These are phyloP conservation scores for Leishmania braziliensis DNA, from an alignment of 208 protist species.

Conservation along the genomic window DNA sequence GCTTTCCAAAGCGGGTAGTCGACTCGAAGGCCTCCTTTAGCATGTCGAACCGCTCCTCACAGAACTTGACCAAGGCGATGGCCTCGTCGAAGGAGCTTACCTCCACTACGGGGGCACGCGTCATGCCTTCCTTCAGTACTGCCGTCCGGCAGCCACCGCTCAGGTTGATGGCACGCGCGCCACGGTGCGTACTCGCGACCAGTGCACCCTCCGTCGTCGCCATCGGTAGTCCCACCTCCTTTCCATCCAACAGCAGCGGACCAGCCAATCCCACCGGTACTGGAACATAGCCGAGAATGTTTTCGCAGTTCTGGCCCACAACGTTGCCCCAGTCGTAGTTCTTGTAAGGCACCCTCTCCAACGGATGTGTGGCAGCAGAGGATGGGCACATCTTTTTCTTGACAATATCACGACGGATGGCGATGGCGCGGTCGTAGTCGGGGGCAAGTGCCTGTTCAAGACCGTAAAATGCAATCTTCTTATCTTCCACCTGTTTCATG, in stretches of 20 bases:
- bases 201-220: conserved; percentile 98
- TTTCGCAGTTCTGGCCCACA: conserved; percentile 95
- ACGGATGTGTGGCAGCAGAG: conserved; percentile 26
- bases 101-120: conserved; percentile 95
- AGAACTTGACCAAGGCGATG: conserved; percentile 87
- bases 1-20: conserved; percentile 94
- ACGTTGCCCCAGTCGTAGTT: conserved; percentile 91
- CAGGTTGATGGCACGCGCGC: conserved; percentile 94
- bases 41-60: conserved; percentile 87
- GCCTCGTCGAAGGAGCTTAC: conserved; percentile 79
- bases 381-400: conserved; percentile 53
- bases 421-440: conserved; percentile 89
- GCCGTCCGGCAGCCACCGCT: conserved; percentile 91
- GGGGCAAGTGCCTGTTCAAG: conserved; percentile 84
- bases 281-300: conserved; percentile 97
- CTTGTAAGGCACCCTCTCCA: conserved; percentile 87
- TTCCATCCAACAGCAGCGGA: conserved; percentile 94
- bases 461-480: conserved; percentile 86
- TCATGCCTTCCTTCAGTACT: conserved; percentile 96
- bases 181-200: conserved; percentile 96
- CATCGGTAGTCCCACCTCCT: conserved; percentile 93
- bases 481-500: conserved; percentile 61
- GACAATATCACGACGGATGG: conserved; percentile 83
- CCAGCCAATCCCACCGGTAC: conserved; percentile 96
- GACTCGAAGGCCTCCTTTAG: conserved; percentile 92